These are phyloP conservation scores for Apiospora hydei DNA, from an alignment of 2,329 filamentous ascomycete genomes.

Conservation along the genomic window DNA sequence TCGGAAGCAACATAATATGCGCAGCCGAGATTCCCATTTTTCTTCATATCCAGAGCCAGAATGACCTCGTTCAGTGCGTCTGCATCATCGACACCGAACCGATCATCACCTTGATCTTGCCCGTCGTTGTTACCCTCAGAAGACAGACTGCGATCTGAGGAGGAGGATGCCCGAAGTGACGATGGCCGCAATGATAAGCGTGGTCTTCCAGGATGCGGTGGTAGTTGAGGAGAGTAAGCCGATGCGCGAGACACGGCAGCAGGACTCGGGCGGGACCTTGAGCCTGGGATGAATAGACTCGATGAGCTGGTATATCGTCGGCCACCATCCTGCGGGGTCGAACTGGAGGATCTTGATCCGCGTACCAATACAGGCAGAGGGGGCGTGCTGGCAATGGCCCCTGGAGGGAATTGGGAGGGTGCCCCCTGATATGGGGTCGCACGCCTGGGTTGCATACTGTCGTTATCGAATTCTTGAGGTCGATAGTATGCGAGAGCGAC, in stretches of 20 bases:
- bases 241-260: constrained; percentile 27
- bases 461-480: neutral
- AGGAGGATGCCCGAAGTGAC: constrained; percentile 30
- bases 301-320: neutral
- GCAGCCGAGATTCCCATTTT: constrained; percentile 78
- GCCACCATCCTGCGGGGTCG: neutral
- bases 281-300: neutral
- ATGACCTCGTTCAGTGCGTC: constrained; percentile 69
- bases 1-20: constrained; percentile 80
- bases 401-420: neutral
- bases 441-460: constrained; percentile 4
- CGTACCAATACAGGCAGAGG: constrained; percentile 9
- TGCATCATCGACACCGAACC: constrained; percentile 34
- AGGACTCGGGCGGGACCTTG: constrained; percentile 2
- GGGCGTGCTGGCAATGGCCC: neutral
- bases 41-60: constrained; percentile 80
- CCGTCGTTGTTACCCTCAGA: neutral
- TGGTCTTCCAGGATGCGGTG: constrained; percentile 34
- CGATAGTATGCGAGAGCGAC: neutral
- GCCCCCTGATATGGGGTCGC: neutral
- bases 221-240: constrained; percentile 37
- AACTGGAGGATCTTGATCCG: constrained; percentile 5
- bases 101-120: constrained; percentile 29
- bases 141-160: constrained; percentile 14
- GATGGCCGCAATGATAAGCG: constrained; percentile 36